Evolutionary conservation across 1,284 basidiomycete genomes (phyloP).

Genomic region (Pisolithus thermaeus): DNA sequence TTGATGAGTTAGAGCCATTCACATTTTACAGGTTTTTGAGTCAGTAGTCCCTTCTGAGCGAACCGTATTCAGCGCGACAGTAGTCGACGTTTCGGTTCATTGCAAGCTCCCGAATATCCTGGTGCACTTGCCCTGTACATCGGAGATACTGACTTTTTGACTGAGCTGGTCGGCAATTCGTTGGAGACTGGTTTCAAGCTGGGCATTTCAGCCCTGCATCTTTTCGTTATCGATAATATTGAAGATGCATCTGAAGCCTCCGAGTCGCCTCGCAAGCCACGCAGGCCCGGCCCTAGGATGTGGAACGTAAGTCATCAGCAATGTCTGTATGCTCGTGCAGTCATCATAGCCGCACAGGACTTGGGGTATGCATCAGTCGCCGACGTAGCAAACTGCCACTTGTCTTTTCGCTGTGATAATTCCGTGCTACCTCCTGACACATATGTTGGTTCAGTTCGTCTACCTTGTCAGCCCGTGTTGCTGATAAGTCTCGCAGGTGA

Average conservation of each 20-base stretch:
- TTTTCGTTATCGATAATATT: slow-evolving; percentile 65
- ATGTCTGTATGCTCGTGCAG: slow-evolving; percentile 2
- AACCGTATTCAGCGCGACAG: slow-evolving; percentile 61
- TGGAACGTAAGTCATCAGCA: slow-evolving; percentile 61
- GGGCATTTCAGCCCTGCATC: slow-evolving; percentile 39
- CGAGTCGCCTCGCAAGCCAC: slow-evolving; percentile 3
- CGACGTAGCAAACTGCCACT: slow-evolving; percentile 48
- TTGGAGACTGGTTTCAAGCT: slow-evolving; percentile 50
- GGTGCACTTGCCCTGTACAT: slow-evolving; percentile 66
- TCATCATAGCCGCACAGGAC: slow-evolving; percentile 30
- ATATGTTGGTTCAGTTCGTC: slow-evolving; percentile 31
- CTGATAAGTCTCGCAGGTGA: slow-evolving; percentile 33
- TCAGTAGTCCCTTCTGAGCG: slow-evolving; percentile 88
- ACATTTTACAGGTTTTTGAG: slow-evolving; percentile 70
- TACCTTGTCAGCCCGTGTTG: background rate
- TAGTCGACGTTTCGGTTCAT: slow-evolving; percentile 70
- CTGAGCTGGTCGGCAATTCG: slow-evolving; percentile 66
- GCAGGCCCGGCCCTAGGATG: slow-evolving; percentile 35
- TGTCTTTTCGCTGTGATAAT: slow-evolving; percentile 34
- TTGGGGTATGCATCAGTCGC: slow-evolving; percentile 64
- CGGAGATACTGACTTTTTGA: slow-evolving; percentile 61
- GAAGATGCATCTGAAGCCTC: slow-evolving; percentile 26
- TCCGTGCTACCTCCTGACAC: slow-evolving; percentile 29
- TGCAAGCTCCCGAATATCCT: slow-evolving; percentile 52
- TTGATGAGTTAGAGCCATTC: slow-evolving; percentile 1